Evolutionary conservation across 2,329 filamentous ascomycete species (phyloP).

Genomic region (Chaetomium sp.): DNA sequence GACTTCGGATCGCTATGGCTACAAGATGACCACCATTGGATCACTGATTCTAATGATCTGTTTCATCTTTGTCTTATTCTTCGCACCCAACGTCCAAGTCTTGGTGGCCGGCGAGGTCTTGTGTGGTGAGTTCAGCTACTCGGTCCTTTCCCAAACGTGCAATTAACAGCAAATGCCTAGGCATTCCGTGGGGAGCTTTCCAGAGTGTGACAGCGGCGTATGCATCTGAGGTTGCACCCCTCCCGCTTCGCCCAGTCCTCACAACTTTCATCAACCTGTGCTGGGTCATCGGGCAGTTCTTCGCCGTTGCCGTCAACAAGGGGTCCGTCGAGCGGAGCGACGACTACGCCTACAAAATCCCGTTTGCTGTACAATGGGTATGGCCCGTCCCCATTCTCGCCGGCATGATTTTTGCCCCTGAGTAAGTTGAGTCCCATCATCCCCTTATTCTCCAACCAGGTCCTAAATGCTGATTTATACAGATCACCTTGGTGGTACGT

Average conservation of each 20-base stretch:
- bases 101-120: slow-evolving; percentile 55
- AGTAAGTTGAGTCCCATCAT: slow-evolving; percentile 31
- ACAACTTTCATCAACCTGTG: slow-evolving; percentile 61
- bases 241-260: slow-evolving; percentile 53
- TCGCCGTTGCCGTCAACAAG: slow-evolving; percentile 46
- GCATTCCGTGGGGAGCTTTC: slow-evolving; percentile 48
- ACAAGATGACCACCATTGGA: slow-evolving; percentile 53
- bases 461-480: not conserved
- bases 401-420: slow-evolving; percentile 47
- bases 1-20: slow-evolving; percentile 48
- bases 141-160: not conserved
- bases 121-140: slow-evolving; percentile 30
- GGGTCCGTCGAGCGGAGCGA: slow-evolving; percentile 40
- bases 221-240: slow-evolving; percentile 53
- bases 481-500: slow-evolving; percentile 51
- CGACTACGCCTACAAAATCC: slow-evolving; percentile 51
- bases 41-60: slow-evolving; percentile 49
- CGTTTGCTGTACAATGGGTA: slow-evolving; percentile 52
- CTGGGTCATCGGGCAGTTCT: slow-evolving; percentile 59
- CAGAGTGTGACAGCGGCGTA: slow-evolving; percentile 51
- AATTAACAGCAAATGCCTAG: not conserved
- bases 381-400: slow-evolving; percentile 49
- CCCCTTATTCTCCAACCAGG: not conserved
- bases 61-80: slow-evolving; percentile 58
- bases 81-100: slow-evolving; percentile 50